A percentile compares a stretch with the other conserved stretches of the same genome.
Conservation (phyloP, 2,329 filamentous ascomycete species). For the Cercospora brassicicola region DNA sequence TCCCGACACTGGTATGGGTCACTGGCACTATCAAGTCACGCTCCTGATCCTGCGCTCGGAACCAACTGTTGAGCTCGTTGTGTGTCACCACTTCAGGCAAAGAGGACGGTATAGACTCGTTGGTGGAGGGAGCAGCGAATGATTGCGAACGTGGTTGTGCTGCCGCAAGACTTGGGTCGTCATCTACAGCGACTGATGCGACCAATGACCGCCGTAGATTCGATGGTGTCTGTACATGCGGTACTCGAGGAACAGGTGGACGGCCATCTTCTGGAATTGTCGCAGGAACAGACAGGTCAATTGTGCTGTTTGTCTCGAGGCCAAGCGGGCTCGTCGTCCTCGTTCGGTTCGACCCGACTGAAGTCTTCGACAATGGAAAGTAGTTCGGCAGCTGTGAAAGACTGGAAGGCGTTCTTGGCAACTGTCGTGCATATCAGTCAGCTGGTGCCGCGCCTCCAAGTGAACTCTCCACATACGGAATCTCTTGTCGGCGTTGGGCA, state of each 20-base stretch:
- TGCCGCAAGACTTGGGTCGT: background rate
- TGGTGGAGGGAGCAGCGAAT: background rate
- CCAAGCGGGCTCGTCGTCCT: slow-evolving; percentile 18
- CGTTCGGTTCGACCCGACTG: slow-evolving; percentile 13
- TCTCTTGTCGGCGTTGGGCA: slow-evolving; percentile 19
- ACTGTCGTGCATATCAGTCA: slow-evolving; percentile 10
- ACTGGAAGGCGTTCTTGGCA: slow-evolving; percentile 19
- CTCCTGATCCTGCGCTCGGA: slow-evolving; percentile 12
- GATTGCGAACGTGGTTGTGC: slow-evolving; percentile 4
- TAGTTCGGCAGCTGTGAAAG: slow-evolving; percentile 15
- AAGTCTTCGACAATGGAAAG: slow-evolving; percentile 12
- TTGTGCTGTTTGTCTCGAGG: slow-evolving; percentile 8
- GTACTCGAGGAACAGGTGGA: background rate
- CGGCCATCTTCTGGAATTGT: slow-evolving; percentile 20
- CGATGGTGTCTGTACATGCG: background rate
- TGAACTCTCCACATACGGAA: background rate
- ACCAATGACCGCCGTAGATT: background rate
- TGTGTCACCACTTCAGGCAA: slow-evolving; percentile 12
- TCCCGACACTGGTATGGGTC: background rate
- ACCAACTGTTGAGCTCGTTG: slow-evolving; percentile 11
- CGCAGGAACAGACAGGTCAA: slow-evolving; percentile 17
- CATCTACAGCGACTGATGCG: background rate
- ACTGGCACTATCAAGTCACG: slow-evolving; percentile 13
- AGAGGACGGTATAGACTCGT: slow-evolving; percentile 5
- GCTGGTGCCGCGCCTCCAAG: background rate